Conservation (phyloP, 73 alveolate species). For the Paramecium tetraurelia region DNA sequence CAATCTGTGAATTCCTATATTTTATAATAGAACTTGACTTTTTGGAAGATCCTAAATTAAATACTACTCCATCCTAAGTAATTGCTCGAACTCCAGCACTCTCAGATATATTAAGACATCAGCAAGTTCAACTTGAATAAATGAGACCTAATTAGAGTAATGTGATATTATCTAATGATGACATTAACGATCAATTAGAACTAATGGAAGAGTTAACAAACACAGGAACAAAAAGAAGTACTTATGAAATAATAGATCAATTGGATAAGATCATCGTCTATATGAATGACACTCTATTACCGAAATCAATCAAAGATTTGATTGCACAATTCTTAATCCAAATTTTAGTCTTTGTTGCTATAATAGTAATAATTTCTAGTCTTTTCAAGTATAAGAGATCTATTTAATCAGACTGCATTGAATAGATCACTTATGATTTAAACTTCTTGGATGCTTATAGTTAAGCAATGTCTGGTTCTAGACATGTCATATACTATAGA, state of each 20-base stretch:
- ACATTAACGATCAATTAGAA: neutral
- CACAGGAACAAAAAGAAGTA: neutral
- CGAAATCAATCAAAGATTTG: neutral
- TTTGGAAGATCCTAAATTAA: neutral
- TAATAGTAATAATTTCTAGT: neutral
- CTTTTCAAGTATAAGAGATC: neutral
- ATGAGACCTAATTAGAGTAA: neutral
- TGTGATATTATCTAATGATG: neutral
- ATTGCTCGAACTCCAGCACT: neutral
- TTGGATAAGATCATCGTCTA: neutral
- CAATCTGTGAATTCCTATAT: neutral
- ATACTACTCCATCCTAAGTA: neutral
- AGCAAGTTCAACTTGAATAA: neutral
- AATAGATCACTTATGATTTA: neutral
- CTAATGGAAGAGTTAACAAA: neutral
- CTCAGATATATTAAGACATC: neutral
- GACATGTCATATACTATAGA: constrained; percentile 28
- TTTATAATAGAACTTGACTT: neutral
- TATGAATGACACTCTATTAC: neutral
- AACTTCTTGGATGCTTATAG: constrained; percentile 4
- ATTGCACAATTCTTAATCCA: neutral
- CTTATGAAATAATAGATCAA: neutral
- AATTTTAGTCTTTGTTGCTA: neutral
- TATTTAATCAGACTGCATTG: neutral
- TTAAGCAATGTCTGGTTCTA: neutral